phyloP scores from a whole-genome alignment of 1,139 yeast genomes.

The Kluyveromyces marxianus region DNA sequence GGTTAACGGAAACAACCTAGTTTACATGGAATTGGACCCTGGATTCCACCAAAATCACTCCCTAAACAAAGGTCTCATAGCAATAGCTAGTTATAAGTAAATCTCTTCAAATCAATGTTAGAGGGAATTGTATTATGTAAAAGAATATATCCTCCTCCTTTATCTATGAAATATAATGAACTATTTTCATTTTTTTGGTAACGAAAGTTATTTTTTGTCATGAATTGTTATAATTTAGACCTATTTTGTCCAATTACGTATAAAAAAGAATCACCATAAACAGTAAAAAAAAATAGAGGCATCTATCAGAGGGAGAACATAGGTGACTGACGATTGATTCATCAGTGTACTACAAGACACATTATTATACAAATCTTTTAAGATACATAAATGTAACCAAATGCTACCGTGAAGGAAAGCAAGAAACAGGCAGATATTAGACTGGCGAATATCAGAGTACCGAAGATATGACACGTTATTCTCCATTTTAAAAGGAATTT shows the following conservation, averaged over 20 bases:
- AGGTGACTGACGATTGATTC: not conserved
- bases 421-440: slow-evolving; percentile 16
- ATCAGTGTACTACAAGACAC: not conserved
- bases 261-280: not conserved
- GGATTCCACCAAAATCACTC: slow-evolving; percentile 4
- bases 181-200: not conserved
- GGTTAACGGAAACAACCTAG: slow-evolving; percentile 10
- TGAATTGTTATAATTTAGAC: not conserved
- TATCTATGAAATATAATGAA: too few relatives aligned
- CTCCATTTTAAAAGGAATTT: slow-evolving; percentile 22
- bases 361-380: not conserved
- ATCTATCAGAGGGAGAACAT: too few relatives aligned
- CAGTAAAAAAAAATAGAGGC: not conserved
- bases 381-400: not conserved
- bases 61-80: slow-evolving; percentile 2
- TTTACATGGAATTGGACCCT: slow-evolving; percentile 25
- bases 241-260: too few relatives aligned
- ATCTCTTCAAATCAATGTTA: not conserved
- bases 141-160: too few relatives aligned
- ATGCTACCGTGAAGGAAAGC: not conserved
- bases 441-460: slow-evolving; percentile 17
- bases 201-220: not conserved
- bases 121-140: not conserved
- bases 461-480: slow-evolving; percentile 21
- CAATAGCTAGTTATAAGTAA: not conserved